These are phyloP conservation scores for Cordyceps fumosorosea DNA, from an alignment of 2,329 filamentous ascomycete species.

Conservation along the genomic window DNA sequence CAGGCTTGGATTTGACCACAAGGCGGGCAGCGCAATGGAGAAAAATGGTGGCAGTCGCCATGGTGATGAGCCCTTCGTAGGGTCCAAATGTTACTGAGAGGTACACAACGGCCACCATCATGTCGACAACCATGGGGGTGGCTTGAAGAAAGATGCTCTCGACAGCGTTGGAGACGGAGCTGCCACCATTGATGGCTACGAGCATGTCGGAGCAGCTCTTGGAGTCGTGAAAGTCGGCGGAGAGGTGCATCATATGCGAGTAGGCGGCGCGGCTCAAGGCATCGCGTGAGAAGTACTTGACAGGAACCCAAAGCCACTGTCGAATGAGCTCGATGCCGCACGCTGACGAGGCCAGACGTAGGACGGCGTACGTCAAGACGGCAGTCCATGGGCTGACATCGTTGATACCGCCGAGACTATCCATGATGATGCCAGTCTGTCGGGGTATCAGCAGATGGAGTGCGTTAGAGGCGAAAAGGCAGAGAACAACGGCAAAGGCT, in stretches of 20 bases:
- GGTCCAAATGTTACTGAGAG: conserved; percentile 52
- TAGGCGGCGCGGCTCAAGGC: conserved; percentile 49
- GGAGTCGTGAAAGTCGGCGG: conserved; percentile 55
- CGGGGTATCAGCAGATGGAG: conserved; percentile 74
- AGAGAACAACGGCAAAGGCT: conserved; percentile 58
- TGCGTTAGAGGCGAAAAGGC: conserved; percentile 62
- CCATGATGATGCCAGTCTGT: conserved; percentile 72
- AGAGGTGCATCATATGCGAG: conserved; percentile 53
- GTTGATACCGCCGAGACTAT: conserved; percentile 52
- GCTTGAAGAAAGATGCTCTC: conserved; percentile 53
- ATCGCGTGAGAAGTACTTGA: conserved; percentile 50
- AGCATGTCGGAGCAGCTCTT: conserved; percentile 54
- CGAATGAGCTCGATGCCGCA: conserved; percentile 48
- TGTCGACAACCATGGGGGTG: conserved; percentile 54
- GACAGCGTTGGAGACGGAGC: conserved; percentile 47
- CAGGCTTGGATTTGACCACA: conserved; percentile 42
- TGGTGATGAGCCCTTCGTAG: conserved; percentile 56
- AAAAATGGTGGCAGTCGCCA: conserved; percentile 51
- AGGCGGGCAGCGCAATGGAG: conserved; percentile 47
- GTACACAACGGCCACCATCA: conserved; percentile 53
- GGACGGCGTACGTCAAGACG: conserved; percentile 43
- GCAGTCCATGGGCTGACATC: conserved; percentile 45
- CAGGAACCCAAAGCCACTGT: conserved; percentile 51
- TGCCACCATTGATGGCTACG: conserved; percentile 49
- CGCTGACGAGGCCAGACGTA: conserved; percentile 48